Evolutionary conservation across 192 early-diverging fungal genomes (phyloP).

Genomic region (Chytriomyces hyalinus): DNA sequence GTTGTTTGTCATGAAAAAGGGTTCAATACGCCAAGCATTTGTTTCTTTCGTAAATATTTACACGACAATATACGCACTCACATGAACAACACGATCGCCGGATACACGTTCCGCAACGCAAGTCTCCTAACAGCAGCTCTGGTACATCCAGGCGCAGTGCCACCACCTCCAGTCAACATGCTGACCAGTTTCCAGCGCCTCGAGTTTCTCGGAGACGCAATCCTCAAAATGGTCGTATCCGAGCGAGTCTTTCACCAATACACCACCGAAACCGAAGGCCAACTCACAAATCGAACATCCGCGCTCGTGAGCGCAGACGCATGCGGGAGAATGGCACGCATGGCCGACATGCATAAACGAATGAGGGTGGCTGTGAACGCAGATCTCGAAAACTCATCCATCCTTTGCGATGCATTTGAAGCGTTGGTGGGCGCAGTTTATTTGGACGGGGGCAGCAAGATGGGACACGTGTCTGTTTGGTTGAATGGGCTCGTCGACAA

Average conservation of each 20-base stretch:
- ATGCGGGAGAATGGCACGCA: not conserved
- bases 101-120: conserved; percentile 64
- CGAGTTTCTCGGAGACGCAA: conserved; percentile 89
- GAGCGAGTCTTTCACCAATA: conserved; percentile 77
- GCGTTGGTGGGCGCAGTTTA: conserved; percentile 14
- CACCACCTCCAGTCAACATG: no score
- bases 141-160: conserved; percentile 58
- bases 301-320: not conserved
- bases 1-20: no score
- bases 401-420: conserved; percentile 16
- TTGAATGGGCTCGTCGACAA: no score
- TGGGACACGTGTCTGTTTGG: not conserved
- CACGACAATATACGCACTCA: no score
- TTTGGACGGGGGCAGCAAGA: not conserved
- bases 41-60: not conserved
- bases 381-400: conserved; percentile 3
- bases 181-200: conserved; percentile 81
- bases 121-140: conserved; percentile 74
- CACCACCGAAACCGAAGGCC: conserved; percentile 41
- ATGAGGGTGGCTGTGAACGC: not conserved
- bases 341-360: not conserved
- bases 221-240: conserved; percentile 80
- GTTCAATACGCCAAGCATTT: no score
- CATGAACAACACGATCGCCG: conserved; percentile 22
- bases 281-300: not conserved